phyloP scores from a whole-genome alignment of 2,329 filamentous ascomycete species.

The Curvularia lunata region DNA sequence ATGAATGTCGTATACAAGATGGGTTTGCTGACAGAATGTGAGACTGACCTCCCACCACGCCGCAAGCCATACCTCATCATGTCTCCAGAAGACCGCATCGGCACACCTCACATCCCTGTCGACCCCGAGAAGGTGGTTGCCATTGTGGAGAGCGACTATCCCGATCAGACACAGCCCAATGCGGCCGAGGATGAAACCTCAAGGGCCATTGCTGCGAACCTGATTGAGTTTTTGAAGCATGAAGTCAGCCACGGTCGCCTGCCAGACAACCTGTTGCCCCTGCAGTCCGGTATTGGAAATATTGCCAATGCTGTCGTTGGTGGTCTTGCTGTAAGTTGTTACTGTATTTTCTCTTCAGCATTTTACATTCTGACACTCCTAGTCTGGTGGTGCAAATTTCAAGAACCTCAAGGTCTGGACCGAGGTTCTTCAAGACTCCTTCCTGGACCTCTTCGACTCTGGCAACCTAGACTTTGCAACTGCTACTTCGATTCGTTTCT shows the following conservation, averaged over 20 bases:
- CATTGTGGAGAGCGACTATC: constrained; percentile 83
- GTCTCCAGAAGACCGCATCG: constrained; percentile 84
- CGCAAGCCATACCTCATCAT: constrained; percentile 88
- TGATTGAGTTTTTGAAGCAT: constrained; percentile 87
- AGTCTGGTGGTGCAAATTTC: constrained; percentile 75
- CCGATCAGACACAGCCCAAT: constrained; percentile 77
- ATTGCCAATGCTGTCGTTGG: constrained; percentile 92
- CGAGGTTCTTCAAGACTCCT: constrained; percentile 89
- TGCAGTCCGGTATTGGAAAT: constrained; percentile 90
- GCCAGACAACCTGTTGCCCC: constrained; percentile 75
- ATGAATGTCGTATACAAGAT: too few species aligned
- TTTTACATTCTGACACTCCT: constrained; percentile 1
- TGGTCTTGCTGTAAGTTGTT: constrained; percentile 64
- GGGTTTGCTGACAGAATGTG: too few species aligned
- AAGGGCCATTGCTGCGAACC: constrained; percentile 73
- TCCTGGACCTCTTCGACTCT: constrained; percentile 89
- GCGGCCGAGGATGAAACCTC: constrained; percentile 75
- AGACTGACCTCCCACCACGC: constrained; percentile 76
- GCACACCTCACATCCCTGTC: constrained; percentile 79
- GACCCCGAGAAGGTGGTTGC: constrained; percentile 86
- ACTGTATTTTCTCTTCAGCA: not conserved
- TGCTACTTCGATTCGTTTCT: constrained; percentile 88
- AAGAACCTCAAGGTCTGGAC: constrained; percentile 91
- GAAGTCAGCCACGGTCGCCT: constrained; percentile 81
- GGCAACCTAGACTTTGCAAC: constrained; percentile 89